These are phyloP conservation scores for Exophiala phaeomuriformis DNA, from an alignment of 2,329 filamentous ascomycete genomes.

Conservation along the genomic window DNA sequence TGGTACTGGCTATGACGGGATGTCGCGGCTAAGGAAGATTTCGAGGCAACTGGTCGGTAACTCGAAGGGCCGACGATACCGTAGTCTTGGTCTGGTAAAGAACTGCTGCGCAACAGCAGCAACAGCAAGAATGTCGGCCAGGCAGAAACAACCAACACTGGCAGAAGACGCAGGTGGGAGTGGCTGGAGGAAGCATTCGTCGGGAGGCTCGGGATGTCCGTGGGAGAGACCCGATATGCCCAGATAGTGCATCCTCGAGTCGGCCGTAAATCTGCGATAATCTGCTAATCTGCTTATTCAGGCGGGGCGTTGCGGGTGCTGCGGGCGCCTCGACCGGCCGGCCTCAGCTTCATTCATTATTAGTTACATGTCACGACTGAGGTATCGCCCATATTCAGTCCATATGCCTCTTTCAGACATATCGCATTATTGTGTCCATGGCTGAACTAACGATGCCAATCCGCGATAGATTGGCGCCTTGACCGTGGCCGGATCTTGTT, in stretches of 20 bases:
- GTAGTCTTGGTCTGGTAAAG: too few relatives aligned
- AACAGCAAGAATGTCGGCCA: background rate
- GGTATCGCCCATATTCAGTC: too few relatives aligned
- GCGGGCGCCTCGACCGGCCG: background rate
- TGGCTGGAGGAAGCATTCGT: background rate
- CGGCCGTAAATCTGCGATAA: background rate
- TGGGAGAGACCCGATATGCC: background rate
- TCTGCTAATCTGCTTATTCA: slow-evolving; percentile 2
- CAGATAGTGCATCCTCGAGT: background rate
- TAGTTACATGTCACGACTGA: too few relatives aligned
- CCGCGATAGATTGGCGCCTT: too few relatives aligned
- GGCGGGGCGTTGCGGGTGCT: background rate
- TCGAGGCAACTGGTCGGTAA: background rate
- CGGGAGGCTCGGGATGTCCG: background rate
- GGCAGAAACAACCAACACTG: background rate
- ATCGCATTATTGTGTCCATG: too few relatives aligned
- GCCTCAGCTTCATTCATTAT: background rate
- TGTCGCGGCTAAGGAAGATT: background rate
- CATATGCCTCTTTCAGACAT: too few relatives aligned
- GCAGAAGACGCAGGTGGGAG: background rate
- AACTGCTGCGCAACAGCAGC: too few relatives aligned
- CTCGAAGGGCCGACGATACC: too few relatives aligned
- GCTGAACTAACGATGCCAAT: too few relatives aligned
- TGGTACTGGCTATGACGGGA: background rate
- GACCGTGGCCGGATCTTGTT: too few relatives aligned